A percentile compares a stretch with the other conserved stretches of the same genome.
Evolutionary conservation across 768 basidiomycete species (phyloP).

Genomic region (Lentinula guzmanii): DNA sequence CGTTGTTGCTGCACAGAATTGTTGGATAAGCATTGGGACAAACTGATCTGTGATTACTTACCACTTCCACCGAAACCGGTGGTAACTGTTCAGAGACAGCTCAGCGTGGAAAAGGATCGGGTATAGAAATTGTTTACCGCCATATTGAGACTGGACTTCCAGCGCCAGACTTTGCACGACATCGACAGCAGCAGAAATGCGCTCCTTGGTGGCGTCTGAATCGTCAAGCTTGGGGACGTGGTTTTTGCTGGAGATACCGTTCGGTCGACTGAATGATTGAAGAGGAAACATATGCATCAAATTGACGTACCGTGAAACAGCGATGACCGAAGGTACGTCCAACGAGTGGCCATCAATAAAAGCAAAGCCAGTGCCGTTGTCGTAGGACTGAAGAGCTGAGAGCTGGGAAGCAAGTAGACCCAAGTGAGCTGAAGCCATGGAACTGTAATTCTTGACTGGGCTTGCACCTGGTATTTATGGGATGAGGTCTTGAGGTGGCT

Average conservation of each 20-base stretch:
- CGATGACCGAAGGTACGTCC: background rate
- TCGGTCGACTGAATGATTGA: background rate
- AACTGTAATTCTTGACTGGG: background rate
- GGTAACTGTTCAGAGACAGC: background rate
- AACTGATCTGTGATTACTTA: background rate
- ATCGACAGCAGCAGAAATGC: background rate
- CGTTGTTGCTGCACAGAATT: conserved; percentile 41
- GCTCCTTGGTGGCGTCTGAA: conserved; percentile 40
- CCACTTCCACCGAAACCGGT: background rate
- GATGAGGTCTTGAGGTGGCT: background rate
- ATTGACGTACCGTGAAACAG: conserved; percentile 56
- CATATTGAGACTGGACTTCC: background rate
- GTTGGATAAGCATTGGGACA: conserved; percentile 59
- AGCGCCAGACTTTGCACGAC: background rate
- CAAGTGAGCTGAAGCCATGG: background rate
- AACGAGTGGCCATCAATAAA: background rate
- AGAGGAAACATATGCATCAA: conserved; percentile 84
- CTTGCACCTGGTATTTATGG: background rate
- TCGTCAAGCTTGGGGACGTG: conserved; percentile 65
- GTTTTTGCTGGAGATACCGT: conserved; percentile 69
- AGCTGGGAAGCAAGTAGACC: background rate
- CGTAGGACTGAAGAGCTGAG: background rate
- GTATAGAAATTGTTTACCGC: background rate
- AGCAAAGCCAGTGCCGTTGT: background rate
- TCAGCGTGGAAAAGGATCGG: background rate